Conservation (phyloP, 495 filamentous ascomycete genomes). For the Neurospora discreta region DNA sequence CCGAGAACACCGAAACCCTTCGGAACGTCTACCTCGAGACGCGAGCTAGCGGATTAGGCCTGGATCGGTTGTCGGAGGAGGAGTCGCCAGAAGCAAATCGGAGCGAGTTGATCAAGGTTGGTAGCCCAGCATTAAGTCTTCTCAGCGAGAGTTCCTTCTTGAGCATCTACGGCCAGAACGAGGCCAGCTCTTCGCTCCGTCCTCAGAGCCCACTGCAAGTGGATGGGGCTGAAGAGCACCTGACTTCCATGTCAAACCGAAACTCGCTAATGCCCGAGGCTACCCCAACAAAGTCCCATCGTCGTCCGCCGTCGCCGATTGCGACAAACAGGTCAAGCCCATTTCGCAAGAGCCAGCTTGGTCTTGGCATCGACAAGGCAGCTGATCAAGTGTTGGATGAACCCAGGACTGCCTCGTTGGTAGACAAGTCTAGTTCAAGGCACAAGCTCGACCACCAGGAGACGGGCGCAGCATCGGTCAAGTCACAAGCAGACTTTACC, state of each 20-base stretch:
- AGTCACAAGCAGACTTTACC: not conserved
- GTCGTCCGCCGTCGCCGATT: slow-evolving; percentile 8
- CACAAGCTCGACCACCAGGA: not conserved
- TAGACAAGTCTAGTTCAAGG: not conserved
- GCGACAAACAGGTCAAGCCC: slow-evolving; percentile 13
- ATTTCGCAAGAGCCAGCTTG: slow-evolving; percentile 19
- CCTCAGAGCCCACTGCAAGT: not conserved
- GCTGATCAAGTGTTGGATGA: not conserved
- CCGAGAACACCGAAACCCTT: slow-evolving; percentile 51
- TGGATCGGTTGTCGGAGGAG: slow-evolving; percentile 25
- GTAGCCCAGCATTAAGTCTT: slow-evolving; percentile 60
- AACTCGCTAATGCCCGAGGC: slow-evolving; percentile 5
- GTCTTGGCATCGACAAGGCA: not conserved
- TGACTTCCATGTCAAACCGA: not conserved
- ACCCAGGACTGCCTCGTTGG: not conserved
- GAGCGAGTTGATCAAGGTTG: slow-evolving; percentile 22
- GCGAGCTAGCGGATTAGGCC: slow-evolving; percentile 32
- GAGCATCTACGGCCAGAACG: slow-evolving; percentile 48
- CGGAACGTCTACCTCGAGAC: slow-evolving; percentile 50
- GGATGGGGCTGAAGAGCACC: slow-evolving; percentile 17
- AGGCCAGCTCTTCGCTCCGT: slow-evolving; percentile 9
- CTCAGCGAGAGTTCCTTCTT: slow-evolving; percentile 73
- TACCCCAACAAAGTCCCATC: slow-evolving; percentile 9
- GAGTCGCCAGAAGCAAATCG: slow-evolving; percentile 19
- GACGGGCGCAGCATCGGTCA: not conserved